Conservation (phyloP, 1,284 basidiomycete species). For the Chondrostereum purpureum region DNA sequence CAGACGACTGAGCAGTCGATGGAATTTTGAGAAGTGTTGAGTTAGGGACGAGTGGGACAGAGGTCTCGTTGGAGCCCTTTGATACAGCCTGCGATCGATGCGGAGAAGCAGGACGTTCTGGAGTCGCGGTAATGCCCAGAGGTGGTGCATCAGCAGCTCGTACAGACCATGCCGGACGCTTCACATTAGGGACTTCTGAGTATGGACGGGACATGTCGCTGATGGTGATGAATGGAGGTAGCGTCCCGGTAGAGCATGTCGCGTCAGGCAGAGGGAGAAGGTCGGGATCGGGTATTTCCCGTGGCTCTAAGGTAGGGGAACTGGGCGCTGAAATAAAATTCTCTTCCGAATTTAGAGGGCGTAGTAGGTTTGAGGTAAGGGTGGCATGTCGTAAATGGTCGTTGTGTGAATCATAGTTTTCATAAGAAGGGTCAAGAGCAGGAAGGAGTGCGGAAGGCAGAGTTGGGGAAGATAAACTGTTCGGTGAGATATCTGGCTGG, state of each 20-base stretch:
- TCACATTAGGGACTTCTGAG: background rate
- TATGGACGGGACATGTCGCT: background rate
- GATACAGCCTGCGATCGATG: background rate
- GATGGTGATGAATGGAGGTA: background rate
- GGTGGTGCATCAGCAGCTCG: conserved; percentile 19
- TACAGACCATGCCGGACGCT: conserved; percentile 17
- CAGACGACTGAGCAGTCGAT: background rate
- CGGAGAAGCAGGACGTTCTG: background rate
- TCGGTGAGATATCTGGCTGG: too few relatives aligned
- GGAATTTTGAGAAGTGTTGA: too few relatives aligned
- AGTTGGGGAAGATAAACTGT: too few relatives aligned
- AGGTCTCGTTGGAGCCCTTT: background rate
- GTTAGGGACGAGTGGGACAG: background rate
- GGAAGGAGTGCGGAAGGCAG: too few relatives aligned
- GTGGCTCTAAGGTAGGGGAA: background rate
- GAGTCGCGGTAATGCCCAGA: conserved; percentile 12
- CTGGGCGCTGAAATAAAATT: background rate
- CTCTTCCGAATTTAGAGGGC: too few relatives aligned
- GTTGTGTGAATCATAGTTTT: too few relatives aligned
- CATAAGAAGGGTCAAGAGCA: too few relatives aligned
- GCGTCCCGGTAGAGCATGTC: background rate
- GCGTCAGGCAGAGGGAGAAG: conserved; percentile 9
- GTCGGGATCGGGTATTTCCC: conserved; percentile 9
- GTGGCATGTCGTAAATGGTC: too few relatives aligned
- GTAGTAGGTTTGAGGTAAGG: too few relatives aligned